These are phyloP conservation scores for Carallia pectinifolia DNA, from an alignment of 345 rosid genomes.

Conservation along the genomic window DNA sequence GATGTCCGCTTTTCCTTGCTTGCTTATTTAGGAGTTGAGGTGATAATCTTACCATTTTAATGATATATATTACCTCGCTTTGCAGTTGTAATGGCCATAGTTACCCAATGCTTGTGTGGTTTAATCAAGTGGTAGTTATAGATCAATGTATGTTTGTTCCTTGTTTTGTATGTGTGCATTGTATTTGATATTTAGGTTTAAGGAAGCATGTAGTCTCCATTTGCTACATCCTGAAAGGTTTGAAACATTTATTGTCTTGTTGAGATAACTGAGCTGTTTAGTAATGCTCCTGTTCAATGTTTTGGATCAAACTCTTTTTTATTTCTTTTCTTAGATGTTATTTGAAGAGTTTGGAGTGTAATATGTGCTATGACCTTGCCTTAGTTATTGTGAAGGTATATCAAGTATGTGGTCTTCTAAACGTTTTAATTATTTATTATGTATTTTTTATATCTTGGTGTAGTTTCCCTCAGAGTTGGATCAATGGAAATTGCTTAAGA, in stretches of 20 bases:
- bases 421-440: not conserved
- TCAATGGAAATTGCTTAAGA: constrained; percentile 73
- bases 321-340: not conserved
- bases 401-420: not conserved
- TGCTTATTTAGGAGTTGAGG: constrained; percentile 87
- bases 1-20: constrained; percentile 76
- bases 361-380: not conserved
- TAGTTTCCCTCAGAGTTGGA: constrained; percentile 89
- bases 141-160: not conserved
- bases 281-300: too few relatives aligned
- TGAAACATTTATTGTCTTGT: constrained; percentile 1
- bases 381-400: not conserved
- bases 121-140: not conserved
- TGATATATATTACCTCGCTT: not conserved
- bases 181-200: not conserved
- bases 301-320: too few relatives aligned
- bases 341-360: not conserved
- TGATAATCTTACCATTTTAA: constrained; percentile 27
- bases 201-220: not conserved
- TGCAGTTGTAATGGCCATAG: constrained; percentile 2
- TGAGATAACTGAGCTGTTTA: not conserved
- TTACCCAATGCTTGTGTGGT: constrained; percentile 5
- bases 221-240: not conserved
- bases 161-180: not conserved
- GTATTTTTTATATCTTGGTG: constrained; percentile 16